Evolutionary conservation across 2,329 filamentous ascomycete species (phyloP), one percentile per base, ranked within the genome.

Genomic region (Aspergillus tamarii): DNA sequence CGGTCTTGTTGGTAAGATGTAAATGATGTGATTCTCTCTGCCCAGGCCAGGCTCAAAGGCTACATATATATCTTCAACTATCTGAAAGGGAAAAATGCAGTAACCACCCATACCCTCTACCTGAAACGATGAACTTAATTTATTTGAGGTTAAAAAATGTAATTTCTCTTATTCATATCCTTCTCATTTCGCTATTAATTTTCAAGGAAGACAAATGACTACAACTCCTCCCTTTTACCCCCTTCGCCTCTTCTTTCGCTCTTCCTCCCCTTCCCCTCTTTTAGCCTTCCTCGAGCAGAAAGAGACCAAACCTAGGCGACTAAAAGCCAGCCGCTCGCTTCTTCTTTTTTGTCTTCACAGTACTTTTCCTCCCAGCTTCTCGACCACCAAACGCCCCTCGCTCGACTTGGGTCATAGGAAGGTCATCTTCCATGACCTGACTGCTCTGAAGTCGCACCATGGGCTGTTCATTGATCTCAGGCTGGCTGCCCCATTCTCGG

Each of bases 221-320:
- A 41, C 16, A 16, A 8, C 16, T 41, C 16, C n/a, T 45, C 43
- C 10, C 43, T 23, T 23, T 21, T 12, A 21, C 34, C 34, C 16
- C 34, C 34, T 36, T 36, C 6, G 34, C 34, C 5, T 36, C 16
- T 7, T 36, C 5, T 36, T 14, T 6, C 34, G 6, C 12, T 36
- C 34, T 36, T 36, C 34, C 34, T 36, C 34, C 34, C 34, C 34
- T 16, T 36, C 34, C 43, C 23, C n/a, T 21, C n/a, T 45, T 23
- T 21, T 14, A 21, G 43, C 4, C 21, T 23, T 16, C 10, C 43
- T 12, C 11, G n/a, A 16, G 12, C 12, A 48, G 21, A 23, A 26
- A 14, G 21, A 19, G 30, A 34, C 82, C 91, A 94, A 66, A 26
- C 82, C 91, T 94, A 67, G 43, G n/a, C 62, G 59, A 50, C 70